Base-by-base conservation (phyloP, 2,329 filamentous ascomycete species). In the Triangularia verruculosa region DNA sequence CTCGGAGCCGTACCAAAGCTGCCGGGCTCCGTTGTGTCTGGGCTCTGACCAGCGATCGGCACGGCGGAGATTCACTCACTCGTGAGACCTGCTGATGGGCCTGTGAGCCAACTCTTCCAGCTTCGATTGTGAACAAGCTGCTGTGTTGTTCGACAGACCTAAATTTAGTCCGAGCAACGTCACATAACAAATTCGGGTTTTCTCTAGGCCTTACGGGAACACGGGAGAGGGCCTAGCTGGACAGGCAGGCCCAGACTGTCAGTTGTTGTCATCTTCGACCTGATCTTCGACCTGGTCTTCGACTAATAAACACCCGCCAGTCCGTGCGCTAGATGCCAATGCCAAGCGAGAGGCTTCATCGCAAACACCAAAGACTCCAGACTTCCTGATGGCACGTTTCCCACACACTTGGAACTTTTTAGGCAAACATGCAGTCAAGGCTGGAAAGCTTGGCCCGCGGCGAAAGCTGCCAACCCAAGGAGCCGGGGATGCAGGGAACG, bases 121-220 rank as follows among this genome's bases (percentile, higher is more conserved):
- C 39, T 47, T 47, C 39, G 39, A 47, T 22, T 47, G 39, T 27
- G 7, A 22, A 27, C 51, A 54, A 15, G 55, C 57, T 66, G 63
- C 43, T 65, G 61, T 60, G 63, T 56, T 65, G 61, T 55, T 68
- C 59, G 51, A 43, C 32, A 34, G 32, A 60, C 65, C 66, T 69
- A 70, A 69, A 65, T 69, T 67, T 69, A 70, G 67, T 58, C 63
- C 61, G 59, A 65, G 65, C 66, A 70, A 66, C 69, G 66, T 69
- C 65, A 67, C 61, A 64, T 60, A 59, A 51, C n/a, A 58, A 61
- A 47, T 28, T 56, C 39, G 24, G 57, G 53, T 52, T 43, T 47
- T 59, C 39, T 57, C 39, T 27, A 27, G 28, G 61, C 56, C 39
- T 34, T 54, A 24, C 54, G 43, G 57, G 34, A 59, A 57, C 55